Percentiles rank a stretch among this genome's conserved stretches.
Conservation (phyloP, 345 rosid species). For the Punica granatum region DNA sequence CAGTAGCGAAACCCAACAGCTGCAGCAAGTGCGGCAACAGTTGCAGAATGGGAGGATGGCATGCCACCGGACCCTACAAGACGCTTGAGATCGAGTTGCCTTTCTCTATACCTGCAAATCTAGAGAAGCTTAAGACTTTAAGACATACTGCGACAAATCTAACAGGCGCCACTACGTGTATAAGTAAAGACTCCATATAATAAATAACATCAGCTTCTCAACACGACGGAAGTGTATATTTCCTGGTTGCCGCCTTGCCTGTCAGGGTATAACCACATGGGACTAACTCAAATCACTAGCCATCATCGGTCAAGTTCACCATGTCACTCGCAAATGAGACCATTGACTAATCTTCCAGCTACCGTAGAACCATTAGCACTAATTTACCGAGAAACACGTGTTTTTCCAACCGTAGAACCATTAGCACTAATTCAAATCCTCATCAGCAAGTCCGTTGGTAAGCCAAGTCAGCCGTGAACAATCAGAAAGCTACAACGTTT, state of each 20-base stretch:
- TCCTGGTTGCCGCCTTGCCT: neutral
- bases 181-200: neutral
- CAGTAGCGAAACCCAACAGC: conserved; percentile 74
- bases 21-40: conserved; percentile 61
- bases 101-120: conserved; percentile 66
- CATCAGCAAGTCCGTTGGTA: too few species aligned
- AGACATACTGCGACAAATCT: conserved; percentile 14
- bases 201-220: neutral
- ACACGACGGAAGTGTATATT: neutral
- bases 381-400: neutral
- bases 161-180: neutral
- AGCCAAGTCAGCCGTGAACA: neutral
- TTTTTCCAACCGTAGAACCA: too few species aligned
- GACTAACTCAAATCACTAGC: neutral
- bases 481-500: neutral
- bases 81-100: conserved; percentile 58
- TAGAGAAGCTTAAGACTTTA: conserved; percentile 26
- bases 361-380: too few species aligned
- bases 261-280: neutral
- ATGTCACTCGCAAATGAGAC: too few species aligned
- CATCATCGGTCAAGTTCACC: neutral
- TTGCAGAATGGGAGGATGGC: conserved; percentile 94
- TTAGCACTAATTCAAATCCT: too few species aligned
- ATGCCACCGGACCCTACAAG: conserved; percentile 85
- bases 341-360: too few species aligned